phyloP scores from a whole-genome alignment of 306 rosid species.

The Fragaria iinumae region DNA sequence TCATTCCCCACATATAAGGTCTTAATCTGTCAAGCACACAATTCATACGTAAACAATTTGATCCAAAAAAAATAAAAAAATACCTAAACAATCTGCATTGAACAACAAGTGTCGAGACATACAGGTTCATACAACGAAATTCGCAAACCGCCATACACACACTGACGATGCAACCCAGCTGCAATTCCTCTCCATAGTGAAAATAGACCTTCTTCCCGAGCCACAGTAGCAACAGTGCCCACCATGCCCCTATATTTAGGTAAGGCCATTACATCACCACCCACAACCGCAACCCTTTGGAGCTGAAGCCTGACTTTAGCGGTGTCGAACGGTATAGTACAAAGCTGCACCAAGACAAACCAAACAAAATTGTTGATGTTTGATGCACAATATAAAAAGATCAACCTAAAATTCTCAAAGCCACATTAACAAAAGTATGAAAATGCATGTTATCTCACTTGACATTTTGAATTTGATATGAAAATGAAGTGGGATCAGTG shows the following conservation, averaged over 20 bases:
- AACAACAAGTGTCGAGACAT: conserved; percentile 30
- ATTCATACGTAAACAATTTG: not conserved
- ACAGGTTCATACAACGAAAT: conserved; percentile 93
- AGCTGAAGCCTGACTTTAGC: conserved; percentile 98
- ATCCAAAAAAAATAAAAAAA: conserved; percentile 24
- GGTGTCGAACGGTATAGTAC: conserved; percentile 90
- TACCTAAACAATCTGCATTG: not conserved
- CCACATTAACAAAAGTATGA: no score
- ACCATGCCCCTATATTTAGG: conserved; percentile 93
- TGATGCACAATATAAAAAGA: no score
- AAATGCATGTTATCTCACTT: no score
- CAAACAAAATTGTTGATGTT: no score
- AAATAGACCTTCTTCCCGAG: conserved; percentile 83
- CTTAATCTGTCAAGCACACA: conserved; percentile 38
- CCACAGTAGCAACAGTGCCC: conserved; percentile 86
- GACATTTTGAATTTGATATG: no score
- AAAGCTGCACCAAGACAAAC: conserved; percentile 45
- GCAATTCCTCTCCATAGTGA: conserved; percentile 94
- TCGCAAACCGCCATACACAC: conserved; percentile 84
- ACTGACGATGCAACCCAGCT: conserved; percentile 92
- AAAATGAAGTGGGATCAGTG: not conserved
- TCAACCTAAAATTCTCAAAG: no score
- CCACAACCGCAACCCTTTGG: conserved; percentile 57
- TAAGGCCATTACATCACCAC: conserved; percentile 45
- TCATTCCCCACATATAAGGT: conserved; percentile 69